Evolutionary conservation across 108 stramenopile genomes (phyloP).

Genomic region (Skeletonema marinoi): DNA sequence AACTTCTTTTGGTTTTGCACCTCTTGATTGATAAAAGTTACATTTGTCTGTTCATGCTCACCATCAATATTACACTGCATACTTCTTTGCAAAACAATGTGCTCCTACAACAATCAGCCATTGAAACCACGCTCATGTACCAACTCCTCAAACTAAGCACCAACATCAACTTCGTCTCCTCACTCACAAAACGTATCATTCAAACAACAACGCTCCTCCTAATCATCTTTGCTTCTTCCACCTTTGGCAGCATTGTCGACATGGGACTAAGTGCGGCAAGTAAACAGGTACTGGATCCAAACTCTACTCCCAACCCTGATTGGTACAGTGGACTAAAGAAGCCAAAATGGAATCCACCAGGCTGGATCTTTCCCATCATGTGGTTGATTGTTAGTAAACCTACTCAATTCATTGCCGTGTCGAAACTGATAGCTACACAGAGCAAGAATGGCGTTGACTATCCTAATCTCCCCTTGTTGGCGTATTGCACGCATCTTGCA

Average conservation of each 20-base stretch:
- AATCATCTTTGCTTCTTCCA: conserved; percentile 49
- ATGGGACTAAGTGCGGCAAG: conserved; percentile 55
- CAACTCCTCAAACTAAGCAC: conserved; percentile 6
- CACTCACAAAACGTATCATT: conserved; percentile 2
- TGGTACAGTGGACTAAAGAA: conserved; percentile 65
- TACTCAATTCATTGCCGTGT: conserved; percentile 62
- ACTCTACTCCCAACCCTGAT: conserved; percentile 43
- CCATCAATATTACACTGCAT: too few species aligned
- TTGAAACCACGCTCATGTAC: conserved; percentile 24
- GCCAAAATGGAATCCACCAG: conserved; percentile 74
- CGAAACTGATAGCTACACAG: conserved; percentile 19
- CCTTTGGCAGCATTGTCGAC: conserved; percentile 47
- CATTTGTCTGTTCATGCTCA: background rate
- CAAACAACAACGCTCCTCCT: conserved; percentile 17
- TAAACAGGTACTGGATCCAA: conserved; percentile 55
- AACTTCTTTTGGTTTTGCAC: background rate
- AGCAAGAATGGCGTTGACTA: background rate
- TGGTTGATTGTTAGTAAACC: conserved; percentile 79
- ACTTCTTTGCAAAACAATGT: background rate
- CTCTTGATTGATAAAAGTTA: too few species aligned
- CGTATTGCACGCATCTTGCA: conserved; percentile 61
- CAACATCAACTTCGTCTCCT: background rate
- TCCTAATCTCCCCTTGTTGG: conserved; percentile 22
- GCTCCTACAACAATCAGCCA: background rate
- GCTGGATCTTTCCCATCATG: conserved; percentile 80